Conservation (phyloP, 139 green algal genomes). For the Chlorella sorokiniana region DNA sequence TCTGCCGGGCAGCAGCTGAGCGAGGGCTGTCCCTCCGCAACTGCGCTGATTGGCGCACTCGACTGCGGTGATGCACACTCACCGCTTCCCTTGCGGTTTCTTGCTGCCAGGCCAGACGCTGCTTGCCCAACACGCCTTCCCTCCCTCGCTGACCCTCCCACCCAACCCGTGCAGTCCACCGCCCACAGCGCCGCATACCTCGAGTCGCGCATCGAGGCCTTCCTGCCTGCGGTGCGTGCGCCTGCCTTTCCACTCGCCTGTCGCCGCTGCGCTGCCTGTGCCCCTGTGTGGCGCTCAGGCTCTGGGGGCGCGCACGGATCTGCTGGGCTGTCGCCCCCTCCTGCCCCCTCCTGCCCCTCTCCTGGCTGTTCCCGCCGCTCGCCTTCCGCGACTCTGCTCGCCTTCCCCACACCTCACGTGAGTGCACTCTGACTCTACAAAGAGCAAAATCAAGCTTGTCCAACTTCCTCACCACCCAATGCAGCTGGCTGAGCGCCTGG, state of each 20-base stretch:
- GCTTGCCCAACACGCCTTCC: neutral
- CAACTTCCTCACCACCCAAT: neutral
- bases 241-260: neutral
- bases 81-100: neutral
- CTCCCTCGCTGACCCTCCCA: neutral
- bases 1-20: neutral
- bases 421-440: too few species aligned
- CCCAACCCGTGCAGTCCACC: constrained; percentile 41
- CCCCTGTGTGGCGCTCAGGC: too few species aligned
- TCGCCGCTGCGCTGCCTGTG: too few species aligned
- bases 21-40: neutral
- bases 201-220: constrained; percentile 64
- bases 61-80: neutral
- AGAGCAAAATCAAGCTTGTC: too few species aligned
- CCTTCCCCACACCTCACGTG: too few species aligned
- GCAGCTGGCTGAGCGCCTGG: constrained; percentile 42
- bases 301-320: too few species aligned
- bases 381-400: too few species aligned
- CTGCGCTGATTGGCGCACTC: too few species aligned
- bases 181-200: constrained; percentile 61
- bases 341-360: too few species aligned
- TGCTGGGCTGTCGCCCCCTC: too few species aligned
- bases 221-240: constrained; percentile 49
- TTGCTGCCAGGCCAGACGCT: neutral
- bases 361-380: too few species aligned